Evolutionary conservation across 306 rosid genomes (phyloP).

Genomic region (Canavalia ensiformis): DNA sequence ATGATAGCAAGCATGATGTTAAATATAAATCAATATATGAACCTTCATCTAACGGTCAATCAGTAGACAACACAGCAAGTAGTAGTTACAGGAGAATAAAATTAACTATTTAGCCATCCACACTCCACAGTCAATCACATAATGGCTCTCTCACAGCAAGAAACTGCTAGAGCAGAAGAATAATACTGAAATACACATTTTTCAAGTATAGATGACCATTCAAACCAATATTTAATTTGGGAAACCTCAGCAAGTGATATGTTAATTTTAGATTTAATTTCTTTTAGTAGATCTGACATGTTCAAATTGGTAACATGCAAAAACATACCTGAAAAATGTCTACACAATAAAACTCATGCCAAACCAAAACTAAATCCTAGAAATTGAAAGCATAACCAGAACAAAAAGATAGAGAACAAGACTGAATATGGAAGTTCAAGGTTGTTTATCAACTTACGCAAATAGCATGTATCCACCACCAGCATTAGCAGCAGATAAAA

Average conservation of each 20-base stretch:
- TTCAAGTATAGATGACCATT: constrained; percentile 5
- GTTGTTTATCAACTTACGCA: constrained; percentile 67
- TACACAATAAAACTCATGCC: neutral
- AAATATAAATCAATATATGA: neutral
- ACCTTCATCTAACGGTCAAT: neutral
- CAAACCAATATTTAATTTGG: constrained; percentile 1
- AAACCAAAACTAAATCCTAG: constrained; percentile 17
- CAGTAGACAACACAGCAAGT: neutral
- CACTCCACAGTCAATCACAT: neutral
- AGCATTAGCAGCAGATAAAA: constrained; percentile 76
- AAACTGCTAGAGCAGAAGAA: neutral
- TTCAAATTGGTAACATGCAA: constrained; percentile 23
- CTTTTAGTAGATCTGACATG: neutral
- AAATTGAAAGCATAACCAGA: constrained; percentile 26
- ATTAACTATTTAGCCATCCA: neutral
- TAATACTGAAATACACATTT: neutral
- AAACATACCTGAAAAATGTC: constrained; percentile 5
- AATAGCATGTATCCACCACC: constrained; percentile 88
- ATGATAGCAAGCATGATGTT: constrained; percentile 1
- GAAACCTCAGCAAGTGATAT: neutral
- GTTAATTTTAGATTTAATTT: constrained; percentile 23
- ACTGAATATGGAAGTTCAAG: constrained; percentile 28
- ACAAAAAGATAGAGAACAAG: constrained; percentile 16
- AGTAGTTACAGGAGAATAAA: neutral
- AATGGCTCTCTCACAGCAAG: neutral